Conservation (phyloP, 371 early-diverging fungal genomes). For the Dinochytrium kinnereticum region DNA sequence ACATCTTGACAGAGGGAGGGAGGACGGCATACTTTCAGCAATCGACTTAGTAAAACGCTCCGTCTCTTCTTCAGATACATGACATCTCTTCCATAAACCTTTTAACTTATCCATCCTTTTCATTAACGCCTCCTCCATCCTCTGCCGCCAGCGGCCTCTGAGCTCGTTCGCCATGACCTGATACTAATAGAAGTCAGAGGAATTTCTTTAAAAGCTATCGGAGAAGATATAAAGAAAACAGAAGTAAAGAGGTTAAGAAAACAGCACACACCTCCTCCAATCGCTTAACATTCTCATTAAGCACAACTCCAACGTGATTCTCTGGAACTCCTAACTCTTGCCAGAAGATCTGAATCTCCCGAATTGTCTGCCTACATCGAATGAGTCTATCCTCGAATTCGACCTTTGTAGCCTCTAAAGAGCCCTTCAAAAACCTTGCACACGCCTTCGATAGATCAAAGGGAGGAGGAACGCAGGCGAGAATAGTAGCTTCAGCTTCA, state of each 20-base stretch:
- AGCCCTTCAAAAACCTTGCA: background rate
- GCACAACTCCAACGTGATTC: constrained; percentile 2
- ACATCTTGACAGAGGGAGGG: constrained; percentile 12
- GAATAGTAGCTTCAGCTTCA: too few relatives aligned
- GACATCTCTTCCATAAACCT: constrained; percentile 40
- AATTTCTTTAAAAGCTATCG: background rate
- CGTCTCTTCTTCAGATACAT: constrained; percentile 36
- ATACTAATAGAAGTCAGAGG: constrained; percentile 35
- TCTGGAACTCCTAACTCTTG: constrained; percentile 40
- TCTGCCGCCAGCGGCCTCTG: constrained; percentile 30
- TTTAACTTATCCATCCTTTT: constrained; percentile 23
- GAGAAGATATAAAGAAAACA: too few relatives aligned
- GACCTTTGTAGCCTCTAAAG: background rate
- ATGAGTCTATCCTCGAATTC: background rate
- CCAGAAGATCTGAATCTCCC: constrained; percentile 47
- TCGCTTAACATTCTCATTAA: constrained; percentile 28
- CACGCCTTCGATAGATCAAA: background rate
- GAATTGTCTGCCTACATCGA: constrained; percentile 18
- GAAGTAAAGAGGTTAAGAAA: too few relatives aligned
- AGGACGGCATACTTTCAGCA: constrained; percentile 47
- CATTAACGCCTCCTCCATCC: constrained; percentile 39
- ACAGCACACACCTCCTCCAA: constrained; percentile 36
- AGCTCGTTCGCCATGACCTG: constrained; percentile 39
- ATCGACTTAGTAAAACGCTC: constrained; percentile 39
- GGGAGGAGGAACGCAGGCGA: too few relatives aligned